Conservation (phyloP, 2,329 filamentous ascomycete genomes). For the Scedosporium dehoogii region DNA sequence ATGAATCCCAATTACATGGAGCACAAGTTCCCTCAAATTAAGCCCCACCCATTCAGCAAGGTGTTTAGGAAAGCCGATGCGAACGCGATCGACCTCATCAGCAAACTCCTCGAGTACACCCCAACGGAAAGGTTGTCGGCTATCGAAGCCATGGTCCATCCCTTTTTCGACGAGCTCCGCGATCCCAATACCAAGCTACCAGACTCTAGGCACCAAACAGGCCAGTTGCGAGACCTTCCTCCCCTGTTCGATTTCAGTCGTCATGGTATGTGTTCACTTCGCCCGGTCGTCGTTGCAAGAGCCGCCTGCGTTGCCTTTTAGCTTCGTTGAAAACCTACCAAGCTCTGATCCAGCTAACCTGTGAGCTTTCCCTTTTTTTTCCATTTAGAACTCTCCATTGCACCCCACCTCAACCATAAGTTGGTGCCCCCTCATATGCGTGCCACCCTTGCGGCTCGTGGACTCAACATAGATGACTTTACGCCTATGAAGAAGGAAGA, state of each 20-base stretch:
- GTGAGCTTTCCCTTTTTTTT: conserved; percentile 14
- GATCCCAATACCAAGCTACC: conserved; percentile 86
- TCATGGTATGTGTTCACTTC: conserved; percentile 58
- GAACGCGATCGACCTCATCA: conserved; percentile 91
- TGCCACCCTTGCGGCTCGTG: conserved; percentile 61
- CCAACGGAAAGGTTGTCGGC: conserved; percentile 90
- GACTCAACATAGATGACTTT: conserved; percentile 89
- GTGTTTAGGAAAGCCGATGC: conserved; percentile 94
- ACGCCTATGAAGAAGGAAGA: conserved; percentile 84
- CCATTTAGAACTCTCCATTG: conserved; percentile 81
- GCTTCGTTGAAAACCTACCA: background rate
- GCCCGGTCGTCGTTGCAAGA: background rate
- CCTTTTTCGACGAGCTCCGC: conserved; percentile 95
- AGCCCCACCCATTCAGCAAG: conserved; percentile 98
- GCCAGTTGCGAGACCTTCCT: conserved; percentile 71
- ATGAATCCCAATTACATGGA: conserved; percentile 99
- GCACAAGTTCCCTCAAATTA: conserved; percentile 99
- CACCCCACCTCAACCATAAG: conserved; percentile 74
- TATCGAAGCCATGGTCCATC: conserved; percentile 94
- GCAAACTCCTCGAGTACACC: conserved; percentile 88
- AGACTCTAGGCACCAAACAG: conserved; percentile 83
- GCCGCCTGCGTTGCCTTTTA: background rate
- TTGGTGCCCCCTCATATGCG: conserved; percentile 79
- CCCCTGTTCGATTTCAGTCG: conserved; percentile 85
- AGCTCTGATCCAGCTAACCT: background rate